Evolutionary conservation across 179 eudicot genomes (phyloP), one percentile per base, ranked within the genome.

Genomic region (Amaranthus tricolor): DNA sequence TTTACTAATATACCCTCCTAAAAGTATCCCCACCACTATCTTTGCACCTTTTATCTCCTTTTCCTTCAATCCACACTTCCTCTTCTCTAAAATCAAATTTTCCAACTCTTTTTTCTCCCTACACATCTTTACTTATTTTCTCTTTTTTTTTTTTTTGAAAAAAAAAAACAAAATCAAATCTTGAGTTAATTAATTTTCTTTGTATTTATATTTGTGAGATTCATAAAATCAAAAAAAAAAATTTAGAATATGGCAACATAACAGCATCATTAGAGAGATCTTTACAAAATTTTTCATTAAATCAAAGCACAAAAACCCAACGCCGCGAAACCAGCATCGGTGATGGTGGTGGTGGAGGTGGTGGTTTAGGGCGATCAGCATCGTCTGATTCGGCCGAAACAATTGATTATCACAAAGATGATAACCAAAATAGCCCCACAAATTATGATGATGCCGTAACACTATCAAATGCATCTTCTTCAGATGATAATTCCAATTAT

Each of bases 221-320:
- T 31, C 40, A 31, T 31, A 31, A 31, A 31, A 31, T 31, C 0
- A 31, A 31, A 31, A 31, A 31, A 31, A 31, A 24, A 24, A 24
- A 15, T 24, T 24, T n/a, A n/a, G n/a, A 19, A 45, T 67, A 90
- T 92, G 96, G 85, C 87, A 59, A 83, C 86, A 61, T 88, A 71
- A 92, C 97, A 2, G 85, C 88, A 44, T 94, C 94, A 52, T 59
- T 94, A 19, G 97, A 92, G 80, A 83, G 90, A 84, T 89, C 92
- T 6, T 87, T 94, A 10, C 86, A 86, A 56, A 90, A 90, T 85
- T 92, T 84, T 66, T 88, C 96, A 2, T 81, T 94, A 19, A 89
- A 85, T 85, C 80, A 84, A 84, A 78, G 50, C 66, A 58, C 77
- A 60, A 48, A 54, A 16, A 68, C 53, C 72, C 63, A 66, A 68